These are phyloP conservation scores for Venturia effusa DNA, from an alignment of 2,329 filamentous ascomycete genomes.

Conservation along the genomic window DNA sequence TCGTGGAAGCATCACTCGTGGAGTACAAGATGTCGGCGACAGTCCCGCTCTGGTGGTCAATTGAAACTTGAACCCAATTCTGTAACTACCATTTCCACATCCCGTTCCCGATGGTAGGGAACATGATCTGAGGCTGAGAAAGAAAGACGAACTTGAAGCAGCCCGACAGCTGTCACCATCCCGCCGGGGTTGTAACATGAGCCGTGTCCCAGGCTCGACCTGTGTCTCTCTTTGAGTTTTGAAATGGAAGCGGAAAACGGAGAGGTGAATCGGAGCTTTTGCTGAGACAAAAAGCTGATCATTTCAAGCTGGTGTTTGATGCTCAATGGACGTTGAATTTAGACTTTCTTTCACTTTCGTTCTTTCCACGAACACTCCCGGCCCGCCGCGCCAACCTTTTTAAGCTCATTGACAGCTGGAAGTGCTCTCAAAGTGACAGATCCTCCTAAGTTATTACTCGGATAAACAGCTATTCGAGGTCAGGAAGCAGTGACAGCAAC, in stretches of 20 bases:
- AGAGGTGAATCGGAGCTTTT: no score
- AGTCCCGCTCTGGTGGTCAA: background rate
- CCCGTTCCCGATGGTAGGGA: background rate
- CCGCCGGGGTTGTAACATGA: background rate
- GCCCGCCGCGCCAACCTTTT: no score
- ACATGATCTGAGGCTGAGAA: background rate
- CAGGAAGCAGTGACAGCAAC: background rate
- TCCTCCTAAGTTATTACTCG: no score
- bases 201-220: no score
- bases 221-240: background rate
- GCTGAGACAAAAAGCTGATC: background rate
- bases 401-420: no score
- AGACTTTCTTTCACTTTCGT: background rate
- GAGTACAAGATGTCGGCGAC: background rate
- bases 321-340: background rate
- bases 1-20: background rate
- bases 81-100: background rate
- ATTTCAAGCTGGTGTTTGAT: background rate
- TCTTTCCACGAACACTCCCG: background rate
- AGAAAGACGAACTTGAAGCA: background rate
- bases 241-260: no score
- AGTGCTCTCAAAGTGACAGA: no score
- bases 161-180: background rate
- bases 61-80: background rate
- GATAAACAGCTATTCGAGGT: no score